Evolutionary conservation across 2,329 filamentous ascomycete species (phyloP).

Genomic region (Monilinia fructigena): DNA sequence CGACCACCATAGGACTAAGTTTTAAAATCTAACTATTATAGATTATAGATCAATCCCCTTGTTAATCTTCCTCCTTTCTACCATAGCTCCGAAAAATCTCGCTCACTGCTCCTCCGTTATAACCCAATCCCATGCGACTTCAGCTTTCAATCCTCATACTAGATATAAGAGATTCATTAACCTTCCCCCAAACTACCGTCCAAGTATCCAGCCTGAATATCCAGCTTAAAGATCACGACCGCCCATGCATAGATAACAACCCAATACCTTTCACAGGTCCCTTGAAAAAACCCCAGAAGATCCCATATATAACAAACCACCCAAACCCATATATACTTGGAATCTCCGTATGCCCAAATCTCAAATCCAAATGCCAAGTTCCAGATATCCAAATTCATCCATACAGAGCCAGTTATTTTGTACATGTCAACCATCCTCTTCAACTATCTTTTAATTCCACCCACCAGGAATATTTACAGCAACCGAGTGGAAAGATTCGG

Average conservation of each 20-base stretch:
- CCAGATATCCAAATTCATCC: slow-evolving; percentile 1
- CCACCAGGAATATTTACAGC: slow-evolving; percentile 9
- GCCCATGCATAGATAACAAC: neutral
- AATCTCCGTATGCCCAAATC: neutral
- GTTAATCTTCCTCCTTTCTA: neutral
- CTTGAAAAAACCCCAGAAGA: neutral
- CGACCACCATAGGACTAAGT: neutral
- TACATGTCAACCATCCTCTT: neutral
- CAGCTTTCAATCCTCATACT: neutral
- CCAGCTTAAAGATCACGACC: neutral
- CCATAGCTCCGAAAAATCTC: neutral
- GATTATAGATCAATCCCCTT: neutral
- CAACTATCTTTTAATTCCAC: neutral
- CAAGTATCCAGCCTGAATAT: slow-evolving; percentile 2
- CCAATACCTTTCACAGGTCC: neutral
- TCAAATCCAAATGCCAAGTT: neutral
- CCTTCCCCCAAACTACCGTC: neutral
- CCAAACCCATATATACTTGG: neutral
- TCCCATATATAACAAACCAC: neutral
- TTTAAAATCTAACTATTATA: neutral
- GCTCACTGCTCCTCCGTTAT: neutral
- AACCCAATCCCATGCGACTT: neutral
- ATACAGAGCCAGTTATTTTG: neutral
- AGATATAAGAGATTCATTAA: slow-evolving; percentile 20
- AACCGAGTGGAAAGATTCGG: slow-evolving; percentile 1